Conservation (phyloP, 768 basidiomycete genomes). For the Tephrocybe sp. region DNA sequence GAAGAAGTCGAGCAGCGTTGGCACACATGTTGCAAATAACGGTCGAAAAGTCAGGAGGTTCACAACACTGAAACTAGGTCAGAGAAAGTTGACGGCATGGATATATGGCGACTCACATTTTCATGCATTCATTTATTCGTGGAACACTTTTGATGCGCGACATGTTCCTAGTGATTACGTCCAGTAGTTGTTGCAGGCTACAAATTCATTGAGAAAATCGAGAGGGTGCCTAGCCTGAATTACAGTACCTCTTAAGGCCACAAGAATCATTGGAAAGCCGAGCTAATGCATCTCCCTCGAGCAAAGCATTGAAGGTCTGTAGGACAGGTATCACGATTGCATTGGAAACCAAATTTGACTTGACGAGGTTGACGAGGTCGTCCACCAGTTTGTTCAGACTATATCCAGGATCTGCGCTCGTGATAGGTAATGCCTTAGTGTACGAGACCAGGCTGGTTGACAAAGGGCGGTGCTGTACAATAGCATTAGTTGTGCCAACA, state of each 20-base stretch:
- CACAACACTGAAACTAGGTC: constrained; percentile 48
- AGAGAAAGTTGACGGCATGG: neutral
- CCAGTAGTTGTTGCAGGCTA: constrained; percentile 57
- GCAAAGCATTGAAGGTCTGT: constrained; percentile 70
- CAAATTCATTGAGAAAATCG: constrained; percentile 8
- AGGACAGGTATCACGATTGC: constrained; percentile 79
- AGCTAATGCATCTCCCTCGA: constrained; percentile 66
- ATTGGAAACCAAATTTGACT: constrained; percentile 60
- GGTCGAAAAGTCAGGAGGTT: constrained; percentile 57
- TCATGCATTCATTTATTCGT: constrained; percentile 80
- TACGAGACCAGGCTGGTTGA: constrained; percentile 62
- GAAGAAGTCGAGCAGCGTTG: constrained; percentile 60
- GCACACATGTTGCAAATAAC: constrained; percentile 44
- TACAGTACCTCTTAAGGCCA: constrained; percentile 52
- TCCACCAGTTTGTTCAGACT: constrained; percentile 49
- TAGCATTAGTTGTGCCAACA: constrained; percentile 3
- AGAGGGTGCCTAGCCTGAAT: no score
- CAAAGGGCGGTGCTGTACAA: constrained; percentile 65
- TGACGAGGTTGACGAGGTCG: constrained; percentile 59
- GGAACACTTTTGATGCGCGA: constrained; percentile 79
- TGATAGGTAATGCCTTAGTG: constrained; percentile 50
- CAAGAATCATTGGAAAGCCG: constrained; percentile 42
- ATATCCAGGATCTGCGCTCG: constrained; percentile 34
- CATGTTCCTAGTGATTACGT: constrained; percentile 61
- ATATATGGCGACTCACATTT: constrained; percentile 53